These are phyloP conservation scores for Candida jianshihensis DNA, from an alignment of 805 yeast species.

Conservation along the genomic window DNA sequence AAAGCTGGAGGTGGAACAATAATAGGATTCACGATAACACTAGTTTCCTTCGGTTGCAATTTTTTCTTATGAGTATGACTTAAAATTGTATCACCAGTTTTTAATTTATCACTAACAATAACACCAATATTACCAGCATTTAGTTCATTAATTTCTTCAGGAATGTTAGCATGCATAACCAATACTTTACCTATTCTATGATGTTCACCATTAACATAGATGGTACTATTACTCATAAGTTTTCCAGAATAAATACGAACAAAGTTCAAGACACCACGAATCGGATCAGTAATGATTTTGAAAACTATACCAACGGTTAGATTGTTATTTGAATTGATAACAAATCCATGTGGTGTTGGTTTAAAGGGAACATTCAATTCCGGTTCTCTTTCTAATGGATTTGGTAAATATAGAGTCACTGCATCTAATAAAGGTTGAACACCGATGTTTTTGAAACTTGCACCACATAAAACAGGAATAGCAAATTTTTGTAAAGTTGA, in stretches of 20 bases:
- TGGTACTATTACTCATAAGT: slow-evolving; percentile 52
- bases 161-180: slow-evolving; percentile 83
- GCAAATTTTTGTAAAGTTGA: slow-evolving; percentile 54
- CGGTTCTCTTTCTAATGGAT: slow-evolving; percentile 66
- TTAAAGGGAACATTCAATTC: slow-evolving; percentile 38
- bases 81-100: slow-evolving; percentile 88
- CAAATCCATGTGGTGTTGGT: slow-evolving; percentile 39
- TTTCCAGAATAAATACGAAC: slow-evolving; percentile 85
- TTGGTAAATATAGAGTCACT: slow-evolving; percentile 68
- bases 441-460: slow-evolving; percentile 87
- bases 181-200: slow-evolving; percentile 63
- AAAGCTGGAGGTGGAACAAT: slow-evolving; percentile 89
- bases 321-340: slow-evolving; percentile 50
- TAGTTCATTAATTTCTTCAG: slow-evolving; percentile 60
- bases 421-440: slow-evolving; percentile 93
- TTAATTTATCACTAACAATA: slow-evolving; percentile 45
- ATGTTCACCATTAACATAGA: slow-evolving; percentile 62
- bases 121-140: slow-evolving; percentile 88
- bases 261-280: slow-evolving; percentile 76
- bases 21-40: slow-evolving; percentile 63
- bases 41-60: slow-evolving; percentile 36
- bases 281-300: slow-evolving; percentile 82
- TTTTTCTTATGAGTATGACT: slow-evolving; percentile 49
- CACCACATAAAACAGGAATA: slow-evolving; percentile 86
- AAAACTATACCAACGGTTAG: slow-evolving; percentile 79